Evolutionary conservation across 1,284 basidiomycete genomes (phyloP).

Genomic region (Cronartium quercuum): DNA sequence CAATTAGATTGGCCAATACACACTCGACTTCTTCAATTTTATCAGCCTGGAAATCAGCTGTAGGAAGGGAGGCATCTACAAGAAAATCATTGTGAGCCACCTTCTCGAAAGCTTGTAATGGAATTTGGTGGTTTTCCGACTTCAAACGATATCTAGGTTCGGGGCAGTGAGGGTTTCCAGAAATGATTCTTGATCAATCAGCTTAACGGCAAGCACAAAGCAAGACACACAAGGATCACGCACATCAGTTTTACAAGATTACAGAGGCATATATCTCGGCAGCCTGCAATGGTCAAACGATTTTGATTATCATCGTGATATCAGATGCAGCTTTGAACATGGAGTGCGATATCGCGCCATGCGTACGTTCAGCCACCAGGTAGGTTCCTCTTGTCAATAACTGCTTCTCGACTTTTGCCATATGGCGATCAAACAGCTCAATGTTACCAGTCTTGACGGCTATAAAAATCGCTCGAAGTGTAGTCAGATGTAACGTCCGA

Average conservation of each 20-base stretch:
- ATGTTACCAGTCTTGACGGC: conserved; percentile 29
- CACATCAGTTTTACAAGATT: conserved; percentile 37
- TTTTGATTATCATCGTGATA: background rate
- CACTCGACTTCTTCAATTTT: conserved; percentile 34
- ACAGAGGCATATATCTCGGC: conserved; percentile 33
- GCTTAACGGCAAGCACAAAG: background rate
- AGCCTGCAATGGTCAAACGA: background rate
- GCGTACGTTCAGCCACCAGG: conserved; percentile 31
- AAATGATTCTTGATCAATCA: background rate
- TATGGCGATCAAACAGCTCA: conserved; percentile 25
- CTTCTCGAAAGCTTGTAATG: conserved; percentile 18
- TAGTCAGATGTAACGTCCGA: background rate
- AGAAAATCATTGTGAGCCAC: conserved; percentile 13
- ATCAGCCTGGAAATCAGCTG: background rate
- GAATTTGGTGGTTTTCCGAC: conserved; percentile 15
- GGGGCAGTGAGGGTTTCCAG: background rate
- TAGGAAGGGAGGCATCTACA: background rate
- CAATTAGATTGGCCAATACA: conserved; percentile 33
- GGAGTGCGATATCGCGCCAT: background rate
- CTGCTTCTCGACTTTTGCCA: conserved; percentile 15
- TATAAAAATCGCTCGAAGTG: background rate
- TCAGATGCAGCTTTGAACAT: background rate
- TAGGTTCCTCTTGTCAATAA: conserved; percentile 33
- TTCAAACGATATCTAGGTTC: conserved; percentile 16
- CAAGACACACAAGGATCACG: background rate